Conservation (phyloP, 208 protist genomes). For the Phytomonas serpens region DNA sequence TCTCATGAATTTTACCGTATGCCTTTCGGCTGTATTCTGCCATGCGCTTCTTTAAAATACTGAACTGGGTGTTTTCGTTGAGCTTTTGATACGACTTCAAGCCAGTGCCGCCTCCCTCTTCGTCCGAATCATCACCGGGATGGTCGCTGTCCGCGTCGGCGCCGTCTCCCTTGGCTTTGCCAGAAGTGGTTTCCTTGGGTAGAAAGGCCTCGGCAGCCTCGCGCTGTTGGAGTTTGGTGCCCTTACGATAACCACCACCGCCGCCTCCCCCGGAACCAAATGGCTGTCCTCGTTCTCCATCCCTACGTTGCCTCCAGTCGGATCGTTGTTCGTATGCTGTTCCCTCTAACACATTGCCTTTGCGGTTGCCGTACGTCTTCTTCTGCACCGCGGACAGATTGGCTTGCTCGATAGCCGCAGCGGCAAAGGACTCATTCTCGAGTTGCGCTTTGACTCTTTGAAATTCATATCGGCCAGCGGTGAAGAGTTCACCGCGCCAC, state of each 20-base stretch:
- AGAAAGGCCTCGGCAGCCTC: slow-evolving; percentile 56
- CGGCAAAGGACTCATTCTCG: slow-evolving; percentile 92
- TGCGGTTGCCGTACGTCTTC: slow-evolving; percentile 87
- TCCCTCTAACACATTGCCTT: slow-evolving; percentile 86
- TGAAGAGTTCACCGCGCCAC: slow-evolving; percentile 97
- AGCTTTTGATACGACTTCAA: slow-evolving; percentile 79
- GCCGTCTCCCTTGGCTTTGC: slow-evolving; percentile 16
- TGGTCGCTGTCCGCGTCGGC: slow-evolving; percentile 15
- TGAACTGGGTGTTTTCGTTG: slow-evolving; percentile 87
- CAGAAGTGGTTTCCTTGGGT: not conserved
- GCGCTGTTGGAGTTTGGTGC: slow-evolving; percentile 41
- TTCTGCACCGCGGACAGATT: slow-evolving; percentile 84
- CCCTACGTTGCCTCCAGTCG: slow-evolving; percentile 10
- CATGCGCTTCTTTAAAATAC: slow-evolving; percentile 93
- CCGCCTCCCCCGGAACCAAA: not conserved
- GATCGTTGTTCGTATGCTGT: slow-evolving; percentile 76
- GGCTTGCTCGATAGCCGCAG: slow-evolving; percentile 66
- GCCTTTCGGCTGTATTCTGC: slow-evolving; percentile 95
- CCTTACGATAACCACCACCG: slow-evolving; percentile 57
- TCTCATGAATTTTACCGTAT: slow-evolving; percentile 96
- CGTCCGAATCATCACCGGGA: slow-evolving; percentile 16
- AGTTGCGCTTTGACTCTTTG: slow-evolving; percentile 94
- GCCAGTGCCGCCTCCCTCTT: slow-evolving; percentile 43
- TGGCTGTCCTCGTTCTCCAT: not conserved
- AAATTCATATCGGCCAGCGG: slow-evolving; percentile 92